Base-by-base conservation (phyloP, 352 stramenopile species). In the Pythium aphanidermatum region DNA sequence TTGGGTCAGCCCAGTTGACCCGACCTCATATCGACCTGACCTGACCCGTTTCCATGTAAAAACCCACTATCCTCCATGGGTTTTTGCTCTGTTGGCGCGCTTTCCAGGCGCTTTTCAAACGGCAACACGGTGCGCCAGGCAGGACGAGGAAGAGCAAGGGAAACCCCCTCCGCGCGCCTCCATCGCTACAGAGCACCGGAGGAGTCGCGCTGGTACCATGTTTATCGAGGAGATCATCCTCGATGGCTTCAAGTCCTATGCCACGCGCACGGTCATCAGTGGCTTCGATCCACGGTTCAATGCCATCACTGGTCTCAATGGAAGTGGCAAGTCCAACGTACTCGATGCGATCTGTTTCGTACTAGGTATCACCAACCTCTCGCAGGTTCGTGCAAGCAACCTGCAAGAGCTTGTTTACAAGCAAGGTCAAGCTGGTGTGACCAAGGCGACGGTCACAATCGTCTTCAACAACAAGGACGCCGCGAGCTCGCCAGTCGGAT, bases 181-280 rank as follows among this genome's bases (percentile, higher is more conserved):
- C 26, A 21, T 23, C 5, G 7, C 17, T 35, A 4, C 24, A 7
- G 21, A 7, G 10, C 5, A 13, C 29, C 20, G n/a, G n/a, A 19
- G 12, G 19, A 44, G 13, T 7, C n/a, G 17, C 2, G 27, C 20
- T 39, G 20, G 29, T 16, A 33, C 21, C 37, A 99, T 99, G 97
- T 87, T 97, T 67, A 97, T 99, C 61, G 91, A 99, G 68, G 94
- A 99, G 80, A 97, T 99, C 61, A 97, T 99, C 51, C 87, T 99
- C 54, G 97, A 99, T 67, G 97, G 97, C 11, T 99, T 99, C 84
- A 99, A 99, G 84, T 98, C 94, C 58, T 99, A 99, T 74, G 96
- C 97, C 49, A 97, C 91, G 62, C 85, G 95, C 52, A 99, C 96
- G 24, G 96, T 99, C 16, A 90, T 99, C 58, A 96, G 93, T 43